These are phyloP conservation scores for Lentinula guzmanii DNA, from an alignment of 768 basidiomycete genomes.

Conservation along the genomic window DNA sequence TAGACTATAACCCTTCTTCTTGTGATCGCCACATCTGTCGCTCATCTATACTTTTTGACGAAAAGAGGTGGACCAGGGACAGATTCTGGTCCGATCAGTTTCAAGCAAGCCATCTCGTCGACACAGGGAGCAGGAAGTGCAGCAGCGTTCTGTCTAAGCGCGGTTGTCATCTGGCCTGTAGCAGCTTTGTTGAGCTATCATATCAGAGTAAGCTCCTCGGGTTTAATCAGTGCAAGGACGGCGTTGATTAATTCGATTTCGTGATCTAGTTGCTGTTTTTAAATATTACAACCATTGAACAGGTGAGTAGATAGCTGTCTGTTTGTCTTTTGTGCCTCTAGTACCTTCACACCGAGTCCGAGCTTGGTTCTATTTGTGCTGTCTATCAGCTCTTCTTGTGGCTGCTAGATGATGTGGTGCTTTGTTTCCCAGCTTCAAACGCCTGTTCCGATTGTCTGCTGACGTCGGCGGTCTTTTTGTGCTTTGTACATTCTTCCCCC, in stretches of 20 bases:
- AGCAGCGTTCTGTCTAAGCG: conserved; percentile 67
- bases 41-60: conserved; percentile 73
- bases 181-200: conserved; percentile 78
- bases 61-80: conserved; percentile 13
- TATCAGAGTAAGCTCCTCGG: conserved; percentile 56
- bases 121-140: conserved; percentile 66
- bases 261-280: conserved; percentile 61
- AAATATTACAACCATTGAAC: conserved; percentile 95
- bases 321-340: background rate
- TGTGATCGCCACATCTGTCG: conserved; percentile 74
- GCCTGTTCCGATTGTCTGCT: background rate
- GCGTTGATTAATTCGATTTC: background rate
- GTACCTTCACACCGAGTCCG: conserved; percentile 6
- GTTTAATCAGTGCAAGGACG: background rate
- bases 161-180: conserved; percentile 79
- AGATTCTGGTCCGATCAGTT: conserved; percentile 32
- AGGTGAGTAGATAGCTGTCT: conserved; percentile 44
- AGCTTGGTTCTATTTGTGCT: background rate
- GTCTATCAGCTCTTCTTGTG: background rate
- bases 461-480: background rate
- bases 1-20: conserved; percentile 73
- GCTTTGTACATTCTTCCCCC: background rate
- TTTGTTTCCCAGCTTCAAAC: background rate
- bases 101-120: conserved; percentile 38
- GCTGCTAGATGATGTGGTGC: background rate